Conservation (phyloP, 495 filamentous ascomycete species). For the Neurospora sublineolata region DNA sequence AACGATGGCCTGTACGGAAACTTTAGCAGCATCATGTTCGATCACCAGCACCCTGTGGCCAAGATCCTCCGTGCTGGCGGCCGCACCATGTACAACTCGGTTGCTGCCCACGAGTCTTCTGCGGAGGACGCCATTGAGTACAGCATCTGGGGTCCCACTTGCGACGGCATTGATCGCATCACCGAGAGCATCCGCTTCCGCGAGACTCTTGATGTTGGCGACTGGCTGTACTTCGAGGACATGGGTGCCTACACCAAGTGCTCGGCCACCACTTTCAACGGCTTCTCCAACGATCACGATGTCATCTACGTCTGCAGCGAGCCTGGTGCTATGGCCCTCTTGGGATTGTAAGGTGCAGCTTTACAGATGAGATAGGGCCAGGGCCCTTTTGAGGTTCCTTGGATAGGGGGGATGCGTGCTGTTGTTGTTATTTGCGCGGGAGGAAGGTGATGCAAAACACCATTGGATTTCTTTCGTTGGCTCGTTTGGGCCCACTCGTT, state of each 20-base stretch:
- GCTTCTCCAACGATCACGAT: conserved; percentile 87
- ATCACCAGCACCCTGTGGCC: conserved; percentile 85
- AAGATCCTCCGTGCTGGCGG: conserved; percentile 59
- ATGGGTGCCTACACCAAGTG: conserved; percentile 99
- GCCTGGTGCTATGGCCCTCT: conserved; percentile 66
- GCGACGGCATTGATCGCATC: conserved; percentile 94
- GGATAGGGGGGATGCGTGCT: not conserved
- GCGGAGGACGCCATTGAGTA: conserved; percentile 46
- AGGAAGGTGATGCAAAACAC: not conserved
- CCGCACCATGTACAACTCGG: conserved; percentile 37
- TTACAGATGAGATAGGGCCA: not conserved
- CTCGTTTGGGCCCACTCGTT: not conserved
- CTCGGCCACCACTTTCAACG: conserved; percentile 95
- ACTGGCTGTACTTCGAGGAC: conserved; percentile 96
- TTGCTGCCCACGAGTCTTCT: conserved; percentile 24
- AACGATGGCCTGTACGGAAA: conserved; percentile 97
- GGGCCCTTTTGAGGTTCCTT: not conserved
- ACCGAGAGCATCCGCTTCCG: conserved; percentile 60
- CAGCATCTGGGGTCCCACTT: conserved; percentile 97
- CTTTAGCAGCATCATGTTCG: conserved; percentile 98
- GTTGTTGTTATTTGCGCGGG: not conserved
- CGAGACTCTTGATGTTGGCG: conserved; percentile 70
- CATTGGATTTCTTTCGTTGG: not conserved
- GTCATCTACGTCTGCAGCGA: conserved; percentile 92
- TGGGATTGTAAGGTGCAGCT: conserved; percentile 27